phyloP scores from a whole-genome alignment of 1,284 basidiomycete species.

The Malassezia restricta region DNA sequence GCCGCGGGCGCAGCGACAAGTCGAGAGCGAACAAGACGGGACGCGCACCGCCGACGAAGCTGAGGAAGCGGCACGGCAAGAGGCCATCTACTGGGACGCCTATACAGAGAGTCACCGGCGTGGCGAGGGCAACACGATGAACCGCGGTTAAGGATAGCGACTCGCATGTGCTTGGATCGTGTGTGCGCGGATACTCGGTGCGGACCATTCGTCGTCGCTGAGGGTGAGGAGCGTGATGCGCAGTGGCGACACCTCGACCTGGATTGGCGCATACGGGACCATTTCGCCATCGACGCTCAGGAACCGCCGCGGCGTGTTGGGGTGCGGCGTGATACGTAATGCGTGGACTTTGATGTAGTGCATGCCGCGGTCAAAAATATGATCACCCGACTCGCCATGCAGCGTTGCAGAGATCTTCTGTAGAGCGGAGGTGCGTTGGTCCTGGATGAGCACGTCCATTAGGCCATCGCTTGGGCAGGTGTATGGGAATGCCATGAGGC shows the following conservation, averaged over 20 bases:
- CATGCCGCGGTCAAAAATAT: slow-evolving; percentile 29
- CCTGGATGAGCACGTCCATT: slow-evolving; percentile 34
- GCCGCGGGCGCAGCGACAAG: slow-evolving; percentile 41
- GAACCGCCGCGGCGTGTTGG: slow-evolving; percentile 5
- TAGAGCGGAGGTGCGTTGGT: slow-evolving; percentile 13
- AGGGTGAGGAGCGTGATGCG: slow-evolving; percentile 2
- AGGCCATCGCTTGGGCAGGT: slow-evolving; percentile 30
- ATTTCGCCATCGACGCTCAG: slow-evolving; percentile 65
- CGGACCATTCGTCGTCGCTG: slow-evolving; percentile 10
- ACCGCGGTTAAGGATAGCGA: slow-evolving; percentile 54
- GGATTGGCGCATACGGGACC: slow-evolving; percentile 65
- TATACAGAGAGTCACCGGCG: slow-evolving; percentile 45
- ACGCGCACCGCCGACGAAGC: slow-evolving; percentile 59
- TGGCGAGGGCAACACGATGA: slow-evolving; percentile 89
- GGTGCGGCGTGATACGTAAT: slow-evolving; percentile 35
- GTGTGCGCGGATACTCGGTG: slow-evolving; percentile 3
- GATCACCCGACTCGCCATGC: slow-evolving; percentile 28
- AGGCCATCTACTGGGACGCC: slow-evolving; percentile 32
- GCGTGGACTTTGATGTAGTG: slow-evolving; percentile 39
- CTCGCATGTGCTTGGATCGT: neutral
- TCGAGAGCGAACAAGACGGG: slow-evolving; percentile 61
- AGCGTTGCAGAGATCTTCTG: slow-evolving; percentile 27
- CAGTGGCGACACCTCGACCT: slow-evolving; percentile 58
- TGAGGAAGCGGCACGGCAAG: slow-evolving; percentile 50
- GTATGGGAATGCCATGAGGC: slow-evolving; percentile 42